Evolutionary conservation across 345 rosid genomes (phyloP), one percentile per base, ranked within the genome.

Genomic region (Corchorus capsularis): DNA sequence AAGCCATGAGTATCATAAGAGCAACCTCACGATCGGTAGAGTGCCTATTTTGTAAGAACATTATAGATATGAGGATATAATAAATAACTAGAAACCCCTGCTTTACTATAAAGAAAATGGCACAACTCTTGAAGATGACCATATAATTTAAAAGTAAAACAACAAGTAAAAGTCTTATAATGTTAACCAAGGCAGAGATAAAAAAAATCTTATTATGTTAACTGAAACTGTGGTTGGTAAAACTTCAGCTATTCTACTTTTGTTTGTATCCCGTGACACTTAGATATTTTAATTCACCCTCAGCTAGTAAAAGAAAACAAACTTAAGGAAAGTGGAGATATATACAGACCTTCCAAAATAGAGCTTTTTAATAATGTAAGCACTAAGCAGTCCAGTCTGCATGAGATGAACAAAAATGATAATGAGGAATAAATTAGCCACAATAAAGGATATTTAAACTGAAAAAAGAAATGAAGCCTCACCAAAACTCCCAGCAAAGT

Each of bases 1-100:
- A 95, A 75, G 99, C 99, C 92, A 93, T 85, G 75, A 93, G 86
- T 57, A 95, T 95, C 98, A 95, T 95, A 41, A 95, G 89, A 78
- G 98, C 98, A 88, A 95, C 90, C 81, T 95, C 97, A 27, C 98
- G 98, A 79, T 95, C 92, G 3, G 96, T 95, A 15, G 98, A 92
- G 82, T 95, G 98, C 86, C 90, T 93, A 57, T 71, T 54, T 82
- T 80, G 73, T 45, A 68, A 74, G 68, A 82, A 54, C 61, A 46
- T 27, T 22, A 60, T n/a, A 63, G 15, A 11, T 35, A n/a, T 35
- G 13, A 78, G 80, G 32, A 17, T 34, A 69, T 13, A 34, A 37
- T 46, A 45, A 19, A 61, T n/a, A 27, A 63, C 8, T 3, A 7
- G 41, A 46, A 54, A 34, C 34, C 43, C 35, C 14, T n/a, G 15